These are phyloP conservation scores for Yamadazyma oceani DNA, from an alignment of 1,139 yeast species.

Conservation along the genomic window DNA sequence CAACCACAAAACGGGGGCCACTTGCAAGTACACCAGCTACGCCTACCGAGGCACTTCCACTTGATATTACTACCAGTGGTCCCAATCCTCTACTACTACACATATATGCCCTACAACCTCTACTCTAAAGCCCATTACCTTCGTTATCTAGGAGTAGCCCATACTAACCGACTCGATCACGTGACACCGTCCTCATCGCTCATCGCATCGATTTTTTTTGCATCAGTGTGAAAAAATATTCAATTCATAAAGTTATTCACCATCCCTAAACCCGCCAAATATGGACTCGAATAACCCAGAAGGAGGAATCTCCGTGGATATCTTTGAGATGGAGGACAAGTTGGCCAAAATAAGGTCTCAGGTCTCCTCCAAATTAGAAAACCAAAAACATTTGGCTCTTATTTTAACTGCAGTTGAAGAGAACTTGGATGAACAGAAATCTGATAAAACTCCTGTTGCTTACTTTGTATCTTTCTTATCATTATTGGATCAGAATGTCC, in stretches of 20 bases:
- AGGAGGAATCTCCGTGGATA: constrained; percentile 36
- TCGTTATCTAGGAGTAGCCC: no score
- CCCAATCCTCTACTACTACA: no score
- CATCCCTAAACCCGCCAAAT: not conserved
- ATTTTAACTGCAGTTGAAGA: constrained; percentile 90
- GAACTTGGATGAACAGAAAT: constrained; percentile 70
- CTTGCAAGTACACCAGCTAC: no score
- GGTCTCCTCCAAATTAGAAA: constrained; percentile 70
- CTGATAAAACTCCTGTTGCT: constrained; percentile 61
- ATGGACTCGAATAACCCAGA: constrained; percentile 36
- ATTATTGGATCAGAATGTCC: constrained; percentile 72
- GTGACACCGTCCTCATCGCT: not conserved
- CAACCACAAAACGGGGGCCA: no score
- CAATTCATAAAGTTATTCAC: constrained; percentile 1
- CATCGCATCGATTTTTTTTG: not conserved
- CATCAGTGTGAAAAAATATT: no score
- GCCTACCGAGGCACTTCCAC: no score
- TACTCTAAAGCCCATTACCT: no score
- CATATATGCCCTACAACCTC: no score
- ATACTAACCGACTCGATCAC: not conserved
- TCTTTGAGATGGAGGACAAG: constrained; percentile 62
- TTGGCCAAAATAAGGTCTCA: constrained; percentile 71
- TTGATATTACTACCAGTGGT: no score
- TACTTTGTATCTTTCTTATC: constrained; percentile 85
- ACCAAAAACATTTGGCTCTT: constrained; percentile 73